A percentile compares a stretch with the other conserved stretches of the same genome.
phyloP scores from a whole-genome alignment of 768 basidiomycete genomes.

The Serendipita sp. region DNA sequence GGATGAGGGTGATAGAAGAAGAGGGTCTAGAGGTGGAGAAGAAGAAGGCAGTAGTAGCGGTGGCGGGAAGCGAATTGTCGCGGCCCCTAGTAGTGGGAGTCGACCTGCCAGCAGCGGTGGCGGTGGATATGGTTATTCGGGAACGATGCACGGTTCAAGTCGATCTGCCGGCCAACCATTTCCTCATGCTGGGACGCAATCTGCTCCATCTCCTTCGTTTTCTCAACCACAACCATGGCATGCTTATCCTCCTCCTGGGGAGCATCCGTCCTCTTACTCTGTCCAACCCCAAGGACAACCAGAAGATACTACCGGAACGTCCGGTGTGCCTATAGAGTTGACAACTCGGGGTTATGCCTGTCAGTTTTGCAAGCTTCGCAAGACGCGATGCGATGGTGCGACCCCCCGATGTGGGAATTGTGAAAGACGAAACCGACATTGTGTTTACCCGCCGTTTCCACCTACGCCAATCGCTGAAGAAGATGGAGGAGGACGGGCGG shows the following conservation, averaged over 20 bases:
- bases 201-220: no score
- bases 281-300: background rate
- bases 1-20: no score
- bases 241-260: background rate
- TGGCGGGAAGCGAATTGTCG: background rate
- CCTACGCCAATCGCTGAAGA: background rate
- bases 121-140: background rate
- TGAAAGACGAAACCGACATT: conserved; percentile 53
- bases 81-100: background rate
- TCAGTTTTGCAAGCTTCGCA: conserved; percentile 38
- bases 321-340: background rate
- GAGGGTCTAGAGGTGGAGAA: no score
- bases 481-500: no score
- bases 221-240: no score
- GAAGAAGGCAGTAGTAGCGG: background rate
- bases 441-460: conserved; percentile 34
- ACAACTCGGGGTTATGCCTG: background rate
- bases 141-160: background rate
- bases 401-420: conserved; percentile 75
- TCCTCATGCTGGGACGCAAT: no score
- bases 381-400: conserved; percentile 79
- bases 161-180: no score
- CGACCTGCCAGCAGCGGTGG: background rate
- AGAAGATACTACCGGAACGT: background rate
- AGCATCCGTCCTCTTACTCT: background rate